Evolutionary conservation across 2,329 filamentous ascomycete species (phyloP), one percentile per base, ranked within the genome.

Genomic region (Aspergillus ruber): DNA sequence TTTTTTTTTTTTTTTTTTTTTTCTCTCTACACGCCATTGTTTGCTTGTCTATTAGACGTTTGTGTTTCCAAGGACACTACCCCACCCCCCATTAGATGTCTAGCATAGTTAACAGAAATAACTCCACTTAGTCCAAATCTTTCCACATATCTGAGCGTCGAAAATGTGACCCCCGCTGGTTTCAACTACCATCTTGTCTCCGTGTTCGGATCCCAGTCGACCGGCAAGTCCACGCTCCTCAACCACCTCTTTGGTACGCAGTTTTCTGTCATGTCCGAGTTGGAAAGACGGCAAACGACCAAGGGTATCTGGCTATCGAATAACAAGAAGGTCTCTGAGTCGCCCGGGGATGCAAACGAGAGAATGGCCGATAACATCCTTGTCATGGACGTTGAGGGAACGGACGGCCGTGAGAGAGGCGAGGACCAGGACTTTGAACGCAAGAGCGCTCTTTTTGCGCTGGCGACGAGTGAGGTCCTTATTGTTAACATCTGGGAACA

Each of bases 251-350:
- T 98, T 67, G 88, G 89, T 54, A 98, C 93, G 57, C 80, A 90
- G 48, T 98, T 98, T 74, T 91, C 89, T 58, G 91, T 98, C 66
- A 98, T 98, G 93, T 88, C 89, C 60, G 93, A 98, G 77, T 79
- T 83, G 53, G 90, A 96, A 69, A 83, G 93, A 55, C 84, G 90
- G 52, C 93, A 98, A 77, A 98, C 93, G 0, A 98, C 93, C 40
- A 98, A 97, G 76, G 93, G 93, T 65, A 98, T 98, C 67, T 98
- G 93, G 93, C 86, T 98, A 85, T 95, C 90, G 55, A 95, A 95
- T 76, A 97, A 97, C 73, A 95, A 95, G 77, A 78, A 57, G 70
- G 74, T 44, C 69, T 18, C 10, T 13, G 10, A 18, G n/a, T 9
- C 15, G 36, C 9, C 36, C 7, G 36, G 18, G 6, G 36, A 20